These are phyloP conservation scores for Paramecium octaurelia DNA, from an alignment of 73 alveolate genomes.

Conservation along the genomic window DNA sequence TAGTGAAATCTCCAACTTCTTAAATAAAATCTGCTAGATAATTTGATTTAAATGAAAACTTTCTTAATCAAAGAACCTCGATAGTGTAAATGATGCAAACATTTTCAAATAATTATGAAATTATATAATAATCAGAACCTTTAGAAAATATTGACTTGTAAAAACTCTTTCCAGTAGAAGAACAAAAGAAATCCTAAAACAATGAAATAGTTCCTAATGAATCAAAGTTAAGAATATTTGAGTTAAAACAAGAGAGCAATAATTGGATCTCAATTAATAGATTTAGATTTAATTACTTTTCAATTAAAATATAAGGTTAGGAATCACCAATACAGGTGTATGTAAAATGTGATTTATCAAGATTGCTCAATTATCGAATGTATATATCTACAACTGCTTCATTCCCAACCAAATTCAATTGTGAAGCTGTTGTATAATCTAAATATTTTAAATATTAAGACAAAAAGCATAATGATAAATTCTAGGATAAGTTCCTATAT, in stretches of 20 bases:
- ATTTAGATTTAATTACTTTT: conserved; percentile 23
- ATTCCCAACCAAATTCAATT: conserved; percentile 24
- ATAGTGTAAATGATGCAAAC: conserved; percentile 25
- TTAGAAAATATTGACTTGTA: conserved; percentile 23
- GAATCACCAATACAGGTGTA: conserved; percentile 31
- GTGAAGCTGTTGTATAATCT: conserved; percentile 22
- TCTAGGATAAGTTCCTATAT: background rate
- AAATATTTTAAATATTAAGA: conserved; percentile 38
- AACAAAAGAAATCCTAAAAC: background rate
- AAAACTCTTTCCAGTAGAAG: background rate
- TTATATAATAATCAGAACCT: conserved; percentile 11
- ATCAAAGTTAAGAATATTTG: background rate
- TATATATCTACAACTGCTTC: conserved; percentile 23
- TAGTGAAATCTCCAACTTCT: background rate
- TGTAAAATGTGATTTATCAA: background rate
- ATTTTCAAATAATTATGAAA: background rate
- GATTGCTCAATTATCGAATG: background rate
- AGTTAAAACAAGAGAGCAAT: background rate
- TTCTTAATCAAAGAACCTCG: background rate
- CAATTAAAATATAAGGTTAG: background rate
- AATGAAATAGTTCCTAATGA: background rate
- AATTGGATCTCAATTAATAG: background rate
- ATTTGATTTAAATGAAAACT: background rate
- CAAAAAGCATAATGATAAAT: background rate
- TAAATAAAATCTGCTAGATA: background rate